Conservation (phyloP, 169 alveolate genomes). For the Theileria sp. region DNA sequence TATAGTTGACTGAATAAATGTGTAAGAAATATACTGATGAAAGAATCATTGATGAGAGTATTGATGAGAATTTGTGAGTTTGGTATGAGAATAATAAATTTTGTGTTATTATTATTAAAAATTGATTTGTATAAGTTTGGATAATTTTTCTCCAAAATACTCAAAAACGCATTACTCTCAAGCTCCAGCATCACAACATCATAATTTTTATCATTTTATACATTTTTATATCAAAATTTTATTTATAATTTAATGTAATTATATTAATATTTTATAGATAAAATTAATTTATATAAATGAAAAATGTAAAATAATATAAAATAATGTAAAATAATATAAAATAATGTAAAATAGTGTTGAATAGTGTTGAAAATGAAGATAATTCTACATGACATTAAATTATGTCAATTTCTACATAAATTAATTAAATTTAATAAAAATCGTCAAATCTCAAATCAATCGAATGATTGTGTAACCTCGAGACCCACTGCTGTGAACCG, state of each 20-base stretch:
- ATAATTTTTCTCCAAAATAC: constrained; percentile 49
- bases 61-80: constrained; percentile 47
- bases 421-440: background rate
- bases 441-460: no score
- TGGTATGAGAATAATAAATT: constrained; percentile 40
- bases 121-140: constrained; percentile 28
- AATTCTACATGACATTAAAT: background rate
- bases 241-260: no score
- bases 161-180: constrained; percentile 47
- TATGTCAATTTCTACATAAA: background rate
- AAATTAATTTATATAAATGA: background rate
- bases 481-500: background rate
- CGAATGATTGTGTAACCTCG: no score
- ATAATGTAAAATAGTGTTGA: background rate
- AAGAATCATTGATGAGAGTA: constrained; percentile 28
- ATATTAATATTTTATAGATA: no score
- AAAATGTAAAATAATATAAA: background rate
- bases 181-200: constrained; percentile 42
- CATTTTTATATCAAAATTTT: background rate
- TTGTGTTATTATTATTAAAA: constrained; percentile 27
- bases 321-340: background rate
- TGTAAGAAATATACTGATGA: constrained; percentile 52
- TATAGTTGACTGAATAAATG: no score
- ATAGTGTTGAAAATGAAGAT: background rate
- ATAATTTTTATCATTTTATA: background rate